Conservation (phyloP, 306 rosid genomes). For the Lathyrus aphaca region DNA sequence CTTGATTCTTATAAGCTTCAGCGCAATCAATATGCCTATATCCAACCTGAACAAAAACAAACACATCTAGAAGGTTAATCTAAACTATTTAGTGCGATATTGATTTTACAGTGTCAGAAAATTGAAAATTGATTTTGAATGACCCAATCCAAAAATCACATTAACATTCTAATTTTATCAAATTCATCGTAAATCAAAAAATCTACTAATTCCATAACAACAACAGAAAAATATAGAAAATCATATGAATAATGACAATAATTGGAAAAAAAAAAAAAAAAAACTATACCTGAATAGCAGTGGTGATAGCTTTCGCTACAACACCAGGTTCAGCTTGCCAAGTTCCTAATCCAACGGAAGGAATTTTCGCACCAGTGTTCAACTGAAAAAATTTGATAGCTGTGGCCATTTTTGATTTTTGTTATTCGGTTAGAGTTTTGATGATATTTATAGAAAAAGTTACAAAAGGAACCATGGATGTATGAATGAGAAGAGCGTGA, state of each 20-base stretch:
- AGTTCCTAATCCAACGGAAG: conserved; percentile 42
- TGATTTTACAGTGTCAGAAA: too few relatives aligned
- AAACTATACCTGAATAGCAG: conserved; percentile 54
- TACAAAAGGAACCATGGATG: background rate
- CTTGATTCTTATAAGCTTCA: conserved; percentile 53
- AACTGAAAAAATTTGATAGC: conserved; percentile 25
- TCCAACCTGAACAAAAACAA: conserved; percentile 30
- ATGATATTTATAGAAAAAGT: background rate
- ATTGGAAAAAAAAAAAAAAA: too few relatives aligned
- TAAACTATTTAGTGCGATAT: background rate
- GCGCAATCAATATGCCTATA: conserved; percentile 72
- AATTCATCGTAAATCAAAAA: too few relatives aligned
- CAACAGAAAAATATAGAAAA: background rate
- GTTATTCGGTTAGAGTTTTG: background rate
- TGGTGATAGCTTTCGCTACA: conserved; percentile 51
- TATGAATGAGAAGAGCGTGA: background rate
- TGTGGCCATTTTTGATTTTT: background rate
- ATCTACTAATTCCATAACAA: background rate
- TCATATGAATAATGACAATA: background rate
- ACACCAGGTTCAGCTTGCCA: conserved; percentile 52
- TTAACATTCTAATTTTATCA: too few relatives aligned
- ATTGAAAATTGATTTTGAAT: background rate
- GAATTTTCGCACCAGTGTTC: conserved; percentile 42
- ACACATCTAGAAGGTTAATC: background rate
- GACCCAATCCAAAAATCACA: too few relatives aligned